Evolutionary conservation across 164 flowering plant species (phyloP).

Genomic region (Stephania cephalantha): DNA sequence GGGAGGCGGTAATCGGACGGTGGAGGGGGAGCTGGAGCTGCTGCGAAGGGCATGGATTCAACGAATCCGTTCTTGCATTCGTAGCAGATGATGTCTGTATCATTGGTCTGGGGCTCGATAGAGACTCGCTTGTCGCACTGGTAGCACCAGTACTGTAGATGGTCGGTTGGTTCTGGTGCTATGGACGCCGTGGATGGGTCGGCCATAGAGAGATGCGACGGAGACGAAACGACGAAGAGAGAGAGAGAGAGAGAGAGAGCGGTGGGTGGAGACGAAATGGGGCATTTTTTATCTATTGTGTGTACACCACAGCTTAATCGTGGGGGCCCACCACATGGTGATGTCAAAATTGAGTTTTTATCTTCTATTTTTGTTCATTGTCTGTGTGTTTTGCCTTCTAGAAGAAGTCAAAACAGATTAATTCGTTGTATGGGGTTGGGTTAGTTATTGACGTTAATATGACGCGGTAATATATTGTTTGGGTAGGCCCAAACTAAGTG

Average conservation of each 20-base stretch:
- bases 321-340: not conserved
- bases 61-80: conserved; percentile 75
- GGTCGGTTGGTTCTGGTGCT: conserved; percentile 10
- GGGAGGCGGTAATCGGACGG: conserved; percentile 2
- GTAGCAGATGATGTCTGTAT: conserved; percentile 47
- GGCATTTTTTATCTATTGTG: not conserved
- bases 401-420: no score
- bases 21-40: not conserved
- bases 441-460: no score
- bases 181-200: conserved; percentile 30
- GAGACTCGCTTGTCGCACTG: conserved; percentile 68
- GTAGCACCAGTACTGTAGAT: conserved; percentile 60
- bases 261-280: not conserved
- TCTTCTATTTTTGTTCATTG: no score
- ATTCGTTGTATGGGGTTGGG: no score
- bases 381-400: no score
- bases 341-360: not conserved
- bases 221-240: not conserved
- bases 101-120: conserved; percentile 50
- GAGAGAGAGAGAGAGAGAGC: not conserved
- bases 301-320: not conserved
- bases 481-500: no score
- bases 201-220: conserved; percentile 33
- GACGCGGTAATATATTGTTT: no score
- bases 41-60: conserved; percentile 31